Base-by-base conservation (phyloP, 495 filamentous ascomycete genomes). In the Ascodesmis nigricans region DNA sequence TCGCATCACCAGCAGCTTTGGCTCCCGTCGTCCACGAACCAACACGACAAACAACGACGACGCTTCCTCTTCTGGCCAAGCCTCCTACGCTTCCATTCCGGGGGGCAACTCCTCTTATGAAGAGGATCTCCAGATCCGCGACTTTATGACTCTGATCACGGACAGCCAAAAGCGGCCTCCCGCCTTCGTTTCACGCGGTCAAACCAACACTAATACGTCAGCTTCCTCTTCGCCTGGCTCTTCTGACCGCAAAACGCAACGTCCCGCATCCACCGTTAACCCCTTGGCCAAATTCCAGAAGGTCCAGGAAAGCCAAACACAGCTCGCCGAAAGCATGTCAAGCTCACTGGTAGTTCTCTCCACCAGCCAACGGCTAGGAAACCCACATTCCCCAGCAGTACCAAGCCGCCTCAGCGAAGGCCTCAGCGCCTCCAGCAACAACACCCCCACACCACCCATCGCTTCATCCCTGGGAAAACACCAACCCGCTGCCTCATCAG, bases 381-480 rank as follows among this genome's bases (percentile, higher is more conserved):
- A n/a, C n/a, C n/a, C n/a, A n/a, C n/a, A n/a, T n/a, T n/a, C n/a
- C n/a, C n/a, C n/a, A n/a, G n/a, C n/a, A n/a, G n/a, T n/a, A n/a
- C n/a, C n/a, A n/a, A n/a, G n/a, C n/a, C n/a, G n/a, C n/a, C n/a
- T n/a, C n/a, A n/a, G n/a, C n/a, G n/a, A n/a, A n/a, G n/a, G n/a
- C n/a, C n/a, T n/a, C n/a, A n/a, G n/a, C n/a, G n/a, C n/a, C n/a
- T 9, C 81, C 83, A 11, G 71, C 71, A 5, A 82, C 91, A 77
- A 65, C 80, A 31, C 71, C 69, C 24, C 75, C 11, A 78, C 76
- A n/a, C 63, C 78, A 28, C 90, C 82, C 7, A 71, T 73, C 0
- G 76, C 78, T 3, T 83, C 83, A 1, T 90, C 82, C 2, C 81
- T 78, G 4, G 81, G 81, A 35, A 95, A 92, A 44, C 84, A 92